Evolutionary conservation across 257 asterid species (phyloP).

Genomic region (Nicotiana attenuata): DNA sequence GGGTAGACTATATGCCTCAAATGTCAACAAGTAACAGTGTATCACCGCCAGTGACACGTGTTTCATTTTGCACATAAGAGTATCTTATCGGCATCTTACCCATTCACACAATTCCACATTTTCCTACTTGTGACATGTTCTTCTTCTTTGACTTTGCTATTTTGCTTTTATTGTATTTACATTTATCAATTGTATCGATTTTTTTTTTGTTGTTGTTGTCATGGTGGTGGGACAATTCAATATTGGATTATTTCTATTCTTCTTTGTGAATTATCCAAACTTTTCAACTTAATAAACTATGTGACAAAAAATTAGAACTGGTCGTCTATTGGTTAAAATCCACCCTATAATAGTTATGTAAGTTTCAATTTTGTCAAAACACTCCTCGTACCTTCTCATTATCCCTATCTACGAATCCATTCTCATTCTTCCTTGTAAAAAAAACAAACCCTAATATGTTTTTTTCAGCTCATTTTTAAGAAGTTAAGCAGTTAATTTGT

Average conservation of each 20-base stretch:
- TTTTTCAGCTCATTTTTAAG: too few relatives aligned
- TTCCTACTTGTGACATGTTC: neutral
- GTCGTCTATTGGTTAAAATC: too few relatives aligned
- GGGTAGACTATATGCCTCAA: neutral
- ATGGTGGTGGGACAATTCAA: neutral
- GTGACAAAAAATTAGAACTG: neutral
- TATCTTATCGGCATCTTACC: neutral
- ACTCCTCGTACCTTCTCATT: too few relatives aligned
- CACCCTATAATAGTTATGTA: too few relatives aligned
- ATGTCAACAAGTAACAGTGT: neutral
- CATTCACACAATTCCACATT: neutral
- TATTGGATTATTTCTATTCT: neutral
- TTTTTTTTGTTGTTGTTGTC: neutral
- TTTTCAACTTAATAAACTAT: neutral
- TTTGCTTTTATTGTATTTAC: neutral
- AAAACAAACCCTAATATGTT: too few relatives aligned
- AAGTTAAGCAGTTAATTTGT: too few relatives aligned
- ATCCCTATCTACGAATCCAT: too few relatives aligned
- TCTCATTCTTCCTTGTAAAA: too few relatives aligned
- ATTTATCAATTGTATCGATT: neutral
- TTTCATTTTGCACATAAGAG: neutral
- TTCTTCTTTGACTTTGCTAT: neutral
- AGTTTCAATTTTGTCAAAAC: too few relatives aligned
- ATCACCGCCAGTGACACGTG: neutral
- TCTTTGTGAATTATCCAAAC: neutral